Conservation (phyloP, 1,284 basidiomycete genomes). For the Ganoderma leucocontextum region DNA sequence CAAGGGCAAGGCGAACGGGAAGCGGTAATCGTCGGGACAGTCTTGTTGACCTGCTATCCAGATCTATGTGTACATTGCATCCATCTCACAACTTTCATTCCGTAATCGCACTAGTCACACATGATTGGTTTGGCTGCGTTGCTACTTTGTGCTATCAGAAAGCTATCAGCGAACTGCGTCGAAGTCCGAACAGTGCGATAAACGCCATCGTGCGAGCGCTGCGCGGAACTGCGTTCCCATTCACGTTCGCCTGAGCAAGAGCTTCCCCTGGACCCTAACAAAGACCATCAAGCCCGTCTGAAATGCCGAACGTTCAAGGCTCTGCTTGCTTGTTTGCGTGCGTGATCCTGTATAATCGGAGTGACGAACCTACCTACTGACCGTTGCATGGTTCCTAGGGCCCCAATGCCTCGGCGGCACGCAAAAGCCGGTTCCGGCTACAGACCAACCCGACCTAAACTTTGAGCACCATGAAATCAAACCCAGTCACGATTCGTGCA, state of each 20-base stretch:
- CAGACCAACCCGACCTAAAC: not conserved
- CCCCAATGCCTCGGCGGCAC: not conserved
- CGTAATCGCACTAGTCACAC: slow-evolving; percentile 2
- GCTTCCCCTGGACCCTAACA: slow-evolving; percentile 3
- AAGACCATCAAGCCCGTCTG: not conserved
- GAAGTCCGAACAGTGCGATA: not conserved
- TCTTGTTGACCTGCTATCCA: slow-evolving; percentile 10
- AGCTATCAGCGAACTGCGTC: not conserved
- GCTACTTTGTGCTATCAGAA: not conserved
- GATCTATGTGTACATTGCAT: slow-evolving; percentile 16
- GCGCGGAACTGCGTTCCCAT: slow-evolving; percentile 11
- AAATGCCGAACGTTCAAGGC: slow-evolving; percentile 2
- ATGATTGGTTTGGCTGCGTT: slow-evolving; percentile 1
- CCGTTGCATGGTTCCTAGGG: not conserved
- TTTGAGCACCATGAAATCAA: not conserved
- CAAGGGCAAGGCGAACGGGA: slow-evolving; percentile 47
- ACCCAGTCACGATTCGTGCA: not conserved
- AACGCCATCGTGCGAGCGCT: slow-evolving; percentile 5
- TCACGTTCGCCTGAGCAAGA: slow-evolving; percentile 12
- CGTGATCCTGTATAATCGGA: slow-evolving; percentile 7
- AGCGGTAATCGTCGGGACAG: slow-evolving; percentile 29
- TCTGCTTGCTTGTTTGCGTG: not conserved
- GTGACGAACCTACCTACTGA: not conserved
- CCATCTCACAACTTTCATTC: slow-evolving; percentile 13
- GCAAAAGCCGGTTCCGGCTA: not conserved